Conservation (phyloP, 208 protist genomes). For the Leishmania braziliensis region DNA sequence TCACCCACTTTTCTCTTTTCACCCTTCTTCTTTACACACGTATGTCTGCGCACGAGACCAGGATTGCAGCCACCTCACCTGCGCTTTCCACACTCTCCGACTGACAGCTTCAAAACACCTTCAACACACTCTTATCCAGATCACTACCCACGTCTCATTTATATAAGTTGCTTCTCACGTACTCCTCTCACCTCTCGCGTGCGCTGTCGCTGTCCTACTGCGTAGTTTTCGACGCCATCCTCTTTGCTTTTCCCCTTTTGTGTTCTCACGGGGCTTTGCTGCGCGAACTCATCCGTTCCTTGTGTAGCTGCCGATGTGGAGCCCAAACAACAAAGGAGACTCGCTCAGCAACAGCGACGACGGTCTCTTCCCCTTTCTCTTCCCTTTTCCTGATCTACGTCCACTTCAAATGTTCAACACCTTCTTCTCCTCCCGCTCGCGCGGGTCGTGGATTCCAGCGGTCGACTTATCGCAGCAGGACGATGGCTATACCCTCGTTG, state of each 20-base stretch:
- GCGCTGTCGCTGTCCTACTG: not conserved
- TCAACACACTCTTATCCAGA: not conserved
- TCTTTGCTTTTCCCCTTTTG: not conserved
- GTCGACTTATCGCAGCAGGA: constrained; percentile 72
- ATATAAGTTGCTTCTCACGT: not conserved
- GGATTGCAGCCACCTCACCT: not conserved
- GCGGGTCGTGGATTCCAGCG: constrained; percentile 73
- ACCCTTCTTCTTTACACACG: not conserved
- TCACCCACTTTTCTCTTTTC: not conserved
- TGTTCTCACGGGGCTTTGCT: not conserved
- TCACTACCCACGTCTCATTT: not conserved
- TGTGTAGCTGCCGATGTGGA: not conserved
- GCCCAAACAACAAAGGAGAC: constrained; percentile 13
- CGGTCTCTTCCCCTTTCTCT: constrained; percentile 7
- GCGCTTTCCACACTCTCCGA: not conserved
- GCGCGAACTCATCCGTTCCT: not conserved
- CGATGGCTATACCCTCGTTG: constrained; percentile 59
- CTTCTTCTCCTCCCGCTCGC: constrained; percentile 54
- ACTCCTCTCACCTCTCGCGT: not conserved
- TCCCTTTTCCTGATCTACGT: constrained; percentile 1
- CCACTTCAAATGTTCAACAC: constrained; percentile 35
- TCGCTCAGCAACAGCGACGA: not conserved
- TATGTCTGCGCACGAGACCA: not conserved
- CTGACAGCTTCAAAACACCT: not conserved
- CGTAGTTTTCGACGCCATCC: not conserved